phyloP scores from a whole-genome alignment of 2,329 filamentous ascomycete genomes.

The Talaromyces sp. region DNA sequence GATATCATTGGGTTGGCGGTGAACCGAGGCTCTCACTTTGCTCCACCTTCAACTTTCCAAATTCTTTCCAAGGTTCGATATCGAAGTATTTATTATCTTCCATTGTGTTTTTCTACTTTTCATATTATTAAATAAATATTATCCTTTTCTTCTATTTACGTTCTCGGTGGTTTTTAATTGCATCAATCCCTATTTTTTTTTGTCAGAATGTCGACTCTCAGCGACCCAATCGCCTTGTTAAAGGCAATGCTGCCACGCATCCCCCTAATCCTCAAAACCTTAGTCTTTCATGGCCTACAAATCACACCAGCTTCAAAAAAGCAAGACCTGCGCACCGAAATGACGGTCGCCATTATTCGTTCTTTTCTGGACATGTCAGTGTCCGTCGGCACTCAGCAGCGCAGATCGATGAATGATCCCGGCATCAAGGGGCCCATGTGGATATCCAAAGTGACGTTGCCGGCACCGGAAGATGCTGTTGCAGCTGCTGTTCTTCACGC shows the following conservation, averaged over 20 bases:
- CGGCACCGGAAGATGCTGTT: slow-evolving; percentile 49
- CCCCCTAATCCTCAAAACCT: slow-evolving; percentile 40
- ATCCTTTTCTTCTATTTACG: background rate
- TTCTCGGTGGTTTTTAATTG: background rate
- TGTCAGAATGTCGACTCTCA: slow-evolving; percentile 23
- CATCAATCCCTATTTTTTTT: background rate
- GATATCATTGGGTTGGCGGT: background rate
- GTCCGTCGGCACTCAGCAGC: slow-evolving; percentile 60
- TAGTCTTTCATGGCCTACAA: slow-evolving; percentile 48
- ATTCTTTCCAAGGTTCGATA: background rate
- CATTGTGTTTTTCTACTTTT: too few relatives aligned
- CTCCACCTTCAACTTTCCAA: background rate
- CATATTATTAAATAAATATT: background rate
- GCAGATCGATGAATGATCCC: slow-evolving; percentile 55
- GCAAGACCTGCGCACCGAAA: slow-evolving; percentile 70
- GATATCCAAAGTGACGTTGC: slow-evolving; percentile 66
- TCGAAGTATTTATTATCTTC: too few relatives aligned
- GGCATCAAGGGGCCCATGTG: slow-evolving; percentile 75
- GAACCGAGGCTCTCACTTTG: background rate
- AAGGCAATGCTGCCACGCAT: slow-evolving; percentile 35
- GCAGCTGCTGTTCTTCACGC: slow-evolving; percentile 35
- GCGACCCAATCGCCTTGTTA: slow-evolving; percentile 26
- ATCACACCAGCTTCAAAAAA: slow-evolving; percentile 67
- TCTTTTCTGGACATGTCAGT: slow-evolving; percentile 51
- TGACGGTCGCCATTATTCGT: slow-evolving; percentile 68